These are phyloP conservation scores for Pichia rugopelliculosa DNA, from an alignment of 805 yeast genomes.

Conservation along the genomic window DNA sequence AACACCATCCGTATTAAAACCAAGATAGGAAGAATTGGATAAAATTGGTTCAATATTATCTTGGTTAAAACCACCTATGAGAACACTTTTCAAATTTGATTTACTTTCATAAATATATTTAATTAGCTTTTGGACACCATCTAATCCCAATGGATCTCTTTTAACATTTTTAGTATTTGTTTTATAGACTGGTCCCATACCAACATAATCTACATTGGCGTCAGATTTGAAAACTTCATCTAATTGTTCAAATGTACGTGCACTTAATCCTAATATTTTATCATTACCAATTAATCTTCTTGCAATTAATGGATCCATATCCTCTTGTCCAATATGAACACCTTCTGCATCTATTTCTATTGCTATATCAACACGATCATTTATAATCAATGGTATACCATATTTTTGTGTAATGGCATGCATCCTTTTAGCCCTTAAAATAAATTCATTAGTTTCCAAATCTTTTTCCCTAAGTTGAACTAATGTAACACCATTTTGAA, in stretches of 20 bases:
- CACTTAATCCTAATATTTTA: slow-evolving; percentile 75
- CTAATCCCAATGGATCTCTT: slow-evolving; percentile 57
- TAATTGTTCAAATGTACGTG: slow-evolving; percentile 52
- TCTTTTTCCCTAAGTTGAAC: slow-evolving; percentile 81
- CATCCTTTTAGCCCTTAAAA: slow-evolving; percentile 51
- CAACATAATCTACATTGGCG: slow-evolving; percentile 67
- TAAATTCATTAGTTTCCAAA: slow-evolving; percentile 58
- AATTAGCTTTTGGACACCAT: slow-evolving; percentile 52
- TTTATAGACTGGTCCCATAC: slow-evolving; percentile 72
- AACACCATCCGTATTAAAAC: slow-evolving; percentile 60
- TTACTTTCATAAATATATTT: slow-evolving; percentile 34
- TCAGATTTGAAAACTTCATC: slow-evolving; percentile 10
- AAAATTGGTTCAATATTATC: slow-evolving; percentile 53
- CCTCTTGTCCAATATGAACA: slow-evolving; percentile 89
- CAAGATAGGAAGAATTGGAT: slow-evolving; percentile 39
- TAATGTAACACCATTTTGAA: slow-evolving; percentile 68
- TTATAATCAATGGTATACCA: slow-evolving; percentile 71
- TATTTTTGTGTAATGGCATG: slow-evolving; percentile 52
- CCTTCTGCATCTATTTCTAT: slow-evolving; percentile 76
- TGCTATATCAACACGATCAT: slow-evolving; percentile 84
- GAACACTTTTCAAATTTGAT: slow-evolving; percentile 50
- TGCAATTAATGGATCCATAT: slow-evolving; percentile 57
- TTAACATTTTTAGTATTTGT: slow-evolving; percentile 63
- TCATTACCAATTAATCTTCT: slow-evolving; percentile 61
- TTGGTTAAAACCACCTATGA: slow-evolving; percentile 73